phyloP scores from a whole-genome alignment of 768 basidiomycete species.

The Rhizopogon vinicolor region DNA sequence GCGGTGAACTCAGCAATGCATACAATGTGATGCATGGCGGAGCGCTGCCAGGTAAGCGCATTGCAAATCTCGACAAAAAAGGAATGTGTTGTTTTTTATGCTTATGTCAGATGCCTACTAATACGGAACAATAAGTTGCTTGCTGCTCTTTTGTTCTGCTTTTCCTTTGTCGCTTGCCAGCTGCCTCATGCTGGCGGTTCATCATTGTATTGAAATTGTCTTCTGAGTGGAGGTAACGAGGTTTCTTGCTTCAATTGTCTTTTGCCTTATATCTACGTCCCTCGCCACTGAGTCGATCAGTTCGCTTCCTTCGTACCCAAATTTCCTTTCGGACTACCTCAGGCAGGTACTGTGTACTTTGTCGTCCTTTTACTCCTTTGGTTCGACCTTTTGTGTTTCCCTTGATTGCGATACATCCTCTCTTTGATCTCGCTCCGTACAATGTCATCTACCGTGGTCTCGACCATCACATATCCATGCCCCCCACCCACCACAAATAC shows the following conservation, averaged over 20 bases:
- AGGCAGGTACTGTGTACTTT: conserved; percentile 13
- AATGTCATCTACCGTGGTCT: conserved; percentile 20
- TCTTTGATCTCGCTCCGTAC: not conserved
- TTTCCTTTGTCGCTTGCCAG: not conserved
- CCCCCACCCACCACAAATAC: conserved; percentile 32
- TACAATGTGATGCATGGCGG: too few relatives aligned
- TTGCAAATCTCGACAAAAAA: too few relatives aligned
- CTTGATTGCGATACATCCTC: not conserved
- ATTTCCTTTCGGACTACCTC: not conserved
- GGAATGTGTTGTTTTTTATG: not conserved
- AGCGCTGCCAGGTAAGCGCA: too few relatives aligned
- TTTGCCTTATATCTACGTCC: conserved; percentile 5
- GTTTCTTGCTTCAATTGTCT: conserved; percentile 4
- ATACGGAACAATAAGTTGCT: too few relatives aligned
- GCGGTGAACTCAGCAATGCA: too few relatives aligned
- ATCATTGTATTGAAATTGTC: conserved; percentile 3
- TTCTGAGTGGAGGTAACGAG: conserved; percentile 3
- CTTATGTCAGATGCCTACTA: not conserved
- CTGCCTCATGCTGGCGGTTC: not conserved
- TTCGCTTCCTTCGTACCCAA: not conserved
- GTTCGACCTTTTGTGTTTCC: not conserved
- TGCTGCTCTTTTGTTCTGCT: not conserved
- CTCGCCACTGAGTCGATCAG: conserved; percentile 6
- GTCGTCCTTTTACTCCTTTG: conserved; percentile 1
- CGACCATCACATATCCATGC: conserved; percentile 8